Conservation (phyloP, 2,329 filamentous ascomycete genomes). For the Fusarium camptoceras region DNA sequence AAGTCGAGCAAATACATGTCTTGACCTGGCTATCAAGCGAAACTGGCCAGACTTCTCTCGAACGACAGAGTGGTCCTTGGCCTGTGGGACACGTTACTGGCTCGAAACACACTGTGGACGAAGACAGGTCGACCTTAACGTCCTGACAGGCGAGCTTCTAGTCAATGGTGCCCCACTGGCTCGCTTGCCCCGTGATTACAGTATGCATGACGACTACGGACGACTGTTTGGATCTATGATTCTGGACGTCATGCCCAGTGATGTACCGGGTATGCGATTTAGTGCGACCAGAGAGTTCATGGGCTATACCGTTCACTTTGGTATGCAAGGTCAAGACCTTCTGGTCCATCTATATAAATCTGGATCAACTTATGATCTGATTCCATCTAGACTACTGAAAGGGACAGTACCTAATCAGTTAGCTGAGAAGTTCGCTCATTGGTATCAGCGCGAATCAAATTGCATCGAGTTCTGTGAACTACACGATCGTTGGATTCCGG, state of each 20-base stretch:
- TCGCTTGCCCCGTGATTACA: constrained; percentile 18
- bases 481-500: constrained; percentile 43
- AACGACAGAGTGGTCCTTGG: not conserved
- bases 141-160: constrained; percentile 27
- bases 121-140: constrained; percentile 12
- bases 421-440: constrained; percentile 58
- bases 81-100: constrained; percentile 24
- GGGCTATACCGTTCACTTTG: constrained; percentile 41
- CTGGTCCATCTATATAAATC: constrained; percentile 47
- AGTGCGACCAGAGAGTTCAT: constrained; percentile 51
- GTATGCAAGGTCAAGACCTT: constrained; percentile 54
- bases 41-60: constrained; percentile 31
- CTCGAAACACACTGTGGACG: constrained; percentile 5
- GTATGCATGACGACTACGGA: constrained; percentile 11
- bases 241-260: constrained; percentile 38
- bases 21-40: constrained; percentile 32
- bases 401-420: constrained; percentile 52
- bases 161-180: constrained; percentile 25
- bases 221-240: constrained; percentile 23
- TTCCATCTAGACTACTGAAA: constrained; percentile 50
- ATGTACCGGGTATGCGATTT: constrained; percentile 52
- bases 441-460: constrained; percentile 53
- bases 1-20: not conserved
- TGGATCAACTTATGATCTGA: constrained; percentile 41
- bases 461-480: constrained; percentile 51